A percentile compares a stretch with the other conserved stretches of the same genome.
Conservation (phyloP, 1,139 yeast genomes). For the Suhomyces coccinellae region DNA sequence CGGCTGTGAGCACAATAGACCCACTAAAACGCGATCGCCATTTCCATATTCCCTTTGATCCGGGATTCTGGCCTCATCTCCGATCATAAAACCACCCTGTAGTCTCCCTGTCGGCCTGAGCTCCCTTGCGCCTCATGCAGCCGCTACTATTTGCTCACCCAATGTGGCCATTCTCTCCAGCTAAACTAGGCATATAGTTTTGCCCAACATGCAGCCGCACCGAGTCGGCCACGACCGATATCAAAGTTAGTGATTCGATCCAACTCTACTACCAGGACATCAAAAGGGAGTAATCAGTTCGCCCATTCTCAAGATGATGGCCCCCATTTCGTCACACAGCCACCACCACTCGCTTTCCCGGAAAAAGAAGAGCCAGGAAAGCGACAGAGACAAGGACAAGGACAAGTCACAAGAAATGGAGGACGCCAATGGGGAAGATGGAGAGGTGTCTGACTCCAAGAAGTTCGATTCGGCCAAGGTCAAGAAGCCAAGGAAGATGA, state of each 20-base stretch:
- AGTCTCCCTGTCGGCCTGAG: too few relatives aligned
- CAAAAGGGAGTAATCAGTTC: background rate
- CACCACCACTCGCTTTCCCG: background rate
- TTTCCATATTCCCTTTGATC: too few relatives aligned
- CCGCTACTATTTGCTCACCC: too few relatives aligned
- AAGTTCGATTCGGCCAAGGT: constrained; percentile 4
- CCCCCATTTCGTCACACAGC: background rate
- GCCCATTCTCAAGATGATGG: background rate
- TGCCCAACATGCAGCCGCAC: constrained; percentile 1
- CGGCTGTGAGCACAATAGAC: too few relatives aligned
- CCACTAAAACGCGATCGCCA: too few relatives aligned
- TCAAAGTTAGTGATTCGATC: background rate
- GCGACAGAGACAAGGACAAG: background rate
- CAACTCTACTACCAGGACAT: background rate
- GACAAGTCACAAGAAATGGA: background rate
- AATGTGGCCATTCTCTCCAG: too few relatives aligned
- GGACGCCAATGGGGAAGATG: background rate
- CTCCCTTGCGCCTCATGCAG: too few relatives aligned
- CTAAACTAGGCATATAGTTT: background rate
- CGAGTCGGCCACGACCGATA: constrained; percentile 2
- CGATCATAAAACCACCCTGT: too few relatives aligned
- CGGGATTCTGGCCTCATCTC: too few relatives aligned
- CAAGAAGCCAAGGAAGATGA: constrained; percentile 5
- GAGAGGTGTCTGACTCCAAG: constrained; percentile 1
- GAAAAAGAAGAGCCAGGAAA: background rate